Percentiles rank a stretch among this genome's conserved stretches.
Evolutionary conservation across 805 yeast genomes (phyloP).

Genomic region (Candida krabiensis): DNA sequence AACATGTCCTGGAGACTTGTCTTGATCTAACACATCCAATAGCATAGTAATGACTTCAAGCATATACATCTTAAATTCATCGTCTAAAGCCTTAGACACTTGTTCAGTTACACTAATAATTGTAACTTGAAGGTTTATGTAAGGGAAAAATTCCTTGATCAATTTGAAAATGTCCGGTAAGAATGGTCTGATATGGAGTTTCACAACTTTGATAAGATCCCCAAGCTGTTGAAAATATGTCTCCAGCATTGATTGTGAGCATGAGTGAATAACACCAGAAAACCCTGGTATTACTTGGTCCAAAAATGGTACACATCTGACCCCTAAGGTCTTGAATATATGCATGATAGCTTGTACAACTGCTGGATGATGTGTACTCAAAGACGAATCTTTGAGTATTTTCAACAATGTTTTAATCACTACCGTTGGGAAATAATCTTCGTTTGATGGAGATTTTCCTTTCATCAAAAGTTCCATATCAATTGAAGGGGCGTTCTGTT

Average conservation of each 20-base stretch:
- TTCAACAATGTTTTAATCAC: slow-evolving; percentile 84
- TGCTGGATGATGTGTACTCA: slow-evolving; percentile 83
- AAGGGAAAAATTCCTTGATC: slow-evolving; percentile 70
- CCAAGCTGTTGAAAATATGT: slow-evolving; percentile 89
- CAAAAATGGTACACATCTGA: slow-evolving; percentile 85
- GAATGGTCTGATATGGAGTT: slow-evolving; percentile 85
- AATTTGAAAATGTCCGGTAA: slow-evolving; percentile 72
- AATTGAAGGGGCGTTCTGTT: slow-evolving; percentile 84
- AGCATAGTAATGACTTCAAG: slow-evolving; percentile 76
- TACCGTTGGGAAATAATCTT: slow-evolving; percentile 93
- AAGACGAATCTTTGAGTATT: slow-evolving; percentile 79
- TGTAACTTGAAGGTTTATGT: slow-evolving; percentile 67
- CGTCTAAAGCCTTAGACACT: slow-evolving; percentile 81
- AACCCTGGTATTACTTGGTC: slow-evolving; percentile 88
- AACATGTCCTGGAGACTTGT: slow-evolving; percentile 56
- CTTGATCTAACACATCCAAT: slow-evolving; percentile 73
- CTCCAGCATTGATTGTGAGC: slow-evolving; percentile 77
- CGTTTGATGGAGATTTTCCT: slow-evolving; percentile 89
- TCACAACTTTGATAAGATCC: slow-evolving; percentile 75
- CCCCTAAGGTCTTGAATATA: slow-evolving; percentile 85
- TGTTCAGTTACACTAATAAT: slow-evolving; percentile 80
- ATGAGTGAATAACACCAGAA: slow-evolving; percentile 76
- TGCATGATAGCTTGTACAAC: slow-evolving; percentile 93
- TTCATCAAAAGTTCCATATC: slow-evolving; percentile 90
- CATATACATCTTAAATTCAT: slow-evolving; percentile 84